phyloP scores from a whole-genome alignment of 2,329 filamentous ascomycete species.

The Aspergillus sp. region DNA sequence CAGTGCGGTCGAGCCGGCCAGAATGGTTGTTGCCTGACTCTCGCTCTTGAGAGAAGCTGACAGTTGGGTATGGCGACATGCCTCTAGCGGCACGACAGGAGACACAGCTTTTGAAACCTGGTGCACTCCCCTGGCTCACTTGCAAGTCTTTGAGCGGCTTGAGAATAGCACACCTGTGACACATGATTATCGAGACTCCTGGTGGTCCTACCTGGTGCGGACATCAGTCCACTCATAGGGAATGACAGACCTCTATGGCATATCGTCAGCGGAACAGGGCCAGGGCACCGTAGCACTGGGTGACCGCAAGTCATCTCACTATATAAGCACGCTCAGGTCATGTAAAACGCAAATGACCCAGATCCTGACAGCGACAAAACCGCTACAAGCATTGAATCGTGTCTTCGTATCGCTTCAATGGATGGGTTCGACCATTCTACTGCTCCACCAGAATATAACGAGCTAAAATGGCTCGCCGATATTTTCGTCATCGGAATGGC shows the following conservation, averaged over 20 bases:
- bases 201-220: not conserved
- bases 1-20: not conserved
- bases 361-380: not conserved
- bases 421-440: slow-evolving; percentile 6
- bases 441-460: slow-evolving; percentile 4
- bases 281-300: too few relatives aligned
- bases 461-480: slow-evolving; percentile 10
- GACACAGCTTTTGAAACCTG: not conserved
- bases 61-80: slow-evolving; percentile 1
- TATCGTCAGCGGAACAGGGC: not conserved
- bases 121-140: not conserved
- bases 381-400: not conserved
- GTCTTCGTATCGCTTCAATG: not conserved
- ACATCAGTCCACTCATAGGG: not conserved
- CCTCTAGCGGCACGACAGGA: not conserved
- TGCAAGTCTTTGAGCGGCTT: not conserved
- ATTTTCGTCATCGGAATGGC: slow-evolving; percentile 15
- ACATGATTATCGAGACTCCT: not conserved
- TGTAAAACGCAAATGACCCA: not conserved
- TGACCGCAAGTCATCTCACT: not conserved
- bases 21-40: not conserved
- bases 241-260: not conserved
- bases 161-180: slow-evolving; percentile 2
- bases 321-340: not conserved
- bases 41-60: not conserved